A percentile compares a stretch with the other conserved stretches of the same genome.
These are phyloP conservation scores for Leccinum rimulosum DNA, from an alignment of 768 basidiomycete genomes.

Conservation along the genomic window DNA sequence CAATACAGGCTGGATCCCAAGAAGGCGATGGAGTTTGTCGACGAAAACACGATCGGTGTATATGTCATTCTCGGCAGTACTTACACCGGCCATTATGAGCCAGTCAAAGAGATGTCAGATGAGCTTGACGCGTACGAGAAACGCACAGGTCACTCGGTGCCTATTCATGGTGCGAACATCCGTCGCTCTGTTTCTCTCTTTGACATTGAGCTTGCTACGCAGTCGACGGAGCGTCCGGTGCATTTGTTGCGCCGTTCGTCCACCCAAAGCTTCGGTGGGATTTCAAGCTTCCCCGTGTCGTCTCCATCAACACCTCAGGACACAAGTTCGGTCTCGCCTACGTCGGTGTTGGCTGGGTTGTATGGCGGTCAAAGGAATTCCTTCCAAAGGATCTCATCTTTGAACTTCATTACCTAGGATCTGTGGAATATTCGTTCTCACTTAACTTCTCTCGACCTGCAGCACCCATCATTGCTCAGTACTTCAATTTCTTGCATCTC, in stretches of 20 bases:
- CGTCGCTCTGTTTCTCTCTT: slow-evolving; percentile 23
- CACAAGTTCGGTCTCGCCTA: slow-evolving; percentile 61
- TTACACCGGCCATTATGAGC: slow-evolving; percentile 64
- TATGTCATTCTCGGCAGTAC: slow-evolving; percentile 61
- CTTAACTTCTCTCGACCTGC: slow-evolving; percentile 62
- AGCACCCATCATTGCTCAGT: slow-evolving; percentile 60
- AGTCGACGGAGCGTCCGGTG: slow-evolving; percentile 62
- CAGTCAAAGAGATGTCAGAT: slow-evolving; percentile 81
- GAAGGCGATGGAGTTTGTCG: slow-evolving; percentile 60
- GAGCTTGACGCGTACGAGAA: slow-evolving; percentile 59
- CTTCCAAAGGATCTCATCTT: slow-evolving; percentile 73
- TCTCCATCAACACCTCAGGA: slow-evolving; percentile 57
- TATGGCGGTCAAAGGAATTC: slow-evolving; percentile 55
- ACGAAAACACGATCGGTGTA: slow-evolving; percentile 72
- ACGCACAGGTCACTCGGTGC: slow-evolving; percentile 41
- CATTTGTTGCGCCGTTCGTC: slow-evolving; percentile 62
- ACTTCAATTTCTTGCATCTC: slow-evolving; percentile 62
- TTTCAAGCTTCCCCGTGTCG: slow-evolving; percentile 57
- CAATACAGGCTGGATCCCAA: slow-evolving; percentile 77
- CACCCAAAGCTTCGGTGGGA: slow-evolving; percentile 55
- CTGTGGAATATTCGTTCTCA: slow-evolving; percentile 73
- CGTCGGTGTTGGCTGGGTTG: slow-evolving; percentile 61
- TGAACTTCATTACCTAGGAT: slow-evolving; percentile 51
- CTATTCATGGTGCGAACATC: slow-evolving; percentile 36
- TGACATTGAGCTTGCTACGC: slow-evolving; percentile 3